These are phyloP conservation scores for Phytophthora sp. DNA, from an alignment of 352 stramenopile species.

Conservation along the genomic window DNA sequence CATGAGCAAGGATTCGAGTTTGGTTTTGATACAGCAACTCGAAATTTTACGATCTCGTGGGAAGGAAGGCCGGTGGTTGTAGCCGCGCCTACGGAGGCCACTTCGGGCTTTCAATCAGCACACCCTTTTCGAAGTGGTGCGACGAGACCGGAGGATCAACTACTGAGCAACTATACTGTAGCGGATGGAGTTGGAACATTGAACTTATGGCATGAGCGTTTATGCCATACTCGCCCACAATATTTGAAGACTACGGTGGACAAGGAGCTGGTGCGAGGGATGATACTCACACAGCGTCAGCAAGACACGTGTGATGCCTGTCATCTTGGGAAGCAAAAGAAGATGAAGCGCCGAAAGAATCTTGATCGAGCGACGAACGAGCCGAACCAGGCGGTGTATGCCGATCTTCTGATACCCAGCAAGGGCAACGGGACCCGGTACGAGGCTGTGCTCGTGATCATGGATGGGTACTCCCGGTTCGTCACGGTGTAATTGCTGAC, in stretches of 20 bases:
- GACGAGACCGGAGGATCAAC: background rate
- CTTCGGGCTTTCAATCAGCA: background rate
- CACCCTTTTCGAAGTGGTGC: background rate
- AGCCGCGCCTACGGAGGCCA: background rate
- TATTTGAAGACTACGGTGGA: constrained; percentile 1
- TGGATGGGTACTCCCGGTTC: constrained; percentile 8
- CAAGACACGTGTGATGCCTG: background rate
- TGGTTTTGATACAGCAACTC: background rate
- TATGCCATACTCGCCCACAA: background rate
- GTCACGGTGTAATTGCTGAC: background rate
- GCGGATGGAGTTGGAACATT: background rate
- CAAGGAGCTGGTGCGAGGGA: background rate
- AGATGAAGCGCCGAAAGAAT: background rate
- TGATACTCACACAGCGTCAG: constrained; percentile 6
- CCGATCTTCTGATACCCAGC: constrained; percentile 1
- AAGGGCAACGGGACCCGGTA: constrained; percentile 1
- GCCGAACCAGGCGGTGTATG: constrained; percentile 4
- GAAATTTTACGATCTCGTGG: background rate
- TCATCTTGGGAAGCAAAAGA: background rate
- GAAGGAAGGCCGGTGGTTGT: background rate
- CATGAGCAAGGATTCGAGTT: background rate
- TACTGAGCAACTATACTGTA: background rate
- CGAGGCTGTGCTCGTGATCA: constrained; percentile 3
- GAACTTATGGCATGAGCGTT: background rate
- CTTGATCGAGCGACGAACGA: background rate